A percentile compares a stretch with the other conserved stretches of the same genome.
phyloP scores from a whole-genome alignment of 352 stramenopile genomes.

The Globisporangium parvum region DNA sequence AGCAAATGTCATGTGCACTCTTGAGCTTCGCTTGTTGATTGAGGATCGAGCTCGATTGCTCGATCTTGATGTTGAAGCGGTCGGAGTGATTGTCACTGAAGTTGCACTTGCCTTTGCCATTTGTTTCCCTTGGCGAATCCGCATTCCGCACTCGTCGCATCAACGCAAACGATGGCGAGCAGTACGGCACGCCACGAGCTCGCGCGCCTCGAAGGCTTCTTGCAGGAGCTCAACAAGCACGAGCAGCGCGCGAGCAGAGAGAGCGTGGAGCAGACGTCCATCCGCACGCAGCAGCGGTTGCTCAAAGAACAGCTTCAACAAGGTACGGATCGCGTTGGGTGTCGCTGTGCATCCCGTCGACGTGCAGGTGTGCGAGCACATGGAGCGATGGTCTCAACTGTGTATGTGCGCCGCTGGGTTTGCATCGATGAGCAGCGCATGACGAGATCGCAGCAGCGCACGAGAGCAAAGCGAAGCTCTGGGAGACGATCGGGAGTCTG shows the following conservation, averaged over 20 bases:
- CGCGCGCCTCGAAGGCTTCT: slow-evolving; percentile 42
- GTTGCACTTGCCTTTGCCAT: no score
- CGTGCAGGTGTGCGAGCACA: not conserved
- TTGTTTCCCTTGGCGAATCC: slow-evolving; percentile 3
- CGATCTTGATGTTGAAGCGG: not conserved
- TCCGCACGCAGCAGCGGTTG: slow-evolving; percentile 37
- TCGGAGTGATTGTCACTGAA: slow-evolving; percentile 11
- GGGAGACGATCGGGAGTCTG: slow-evolving; percentile 48
- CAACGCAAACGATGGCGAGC: slow-evolving; percentile 1
- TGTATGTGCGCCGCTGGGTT: not conserved
- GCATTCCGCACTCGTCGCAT: not conserved
- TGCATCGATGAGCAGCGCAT: slow-evolving; percentile 26
- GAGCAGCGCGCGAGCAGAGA: slow-evolving; percentile 41
- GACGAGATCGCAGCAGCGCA: slow-evolving; percentile 44
- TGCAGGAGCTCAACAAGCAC: slow-evolving; percentile 44
- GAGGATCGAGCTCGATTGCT: no score
- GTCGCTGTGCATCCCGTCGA: not conserved
- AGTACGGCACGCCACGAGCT: slow-evolving; percentile 18
- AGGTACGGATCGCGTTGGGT: slow-evolving; percentile 15
- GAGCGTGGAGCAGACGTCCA: slow-evolving; percentile 38
- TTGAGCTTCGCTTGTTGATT: no score
- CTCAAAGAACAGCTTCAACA: slow-evolving; percentile 49
- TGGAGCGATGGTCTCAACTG: no score
- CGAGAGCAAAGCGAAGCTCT: slow-evolving; percentile 41
- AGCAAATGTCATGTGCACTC: not conserved